Base-by-base conservation (phyloP, 2,329 filamentous ascomycete species). In the Paramyrothecium sp. region DNA sequence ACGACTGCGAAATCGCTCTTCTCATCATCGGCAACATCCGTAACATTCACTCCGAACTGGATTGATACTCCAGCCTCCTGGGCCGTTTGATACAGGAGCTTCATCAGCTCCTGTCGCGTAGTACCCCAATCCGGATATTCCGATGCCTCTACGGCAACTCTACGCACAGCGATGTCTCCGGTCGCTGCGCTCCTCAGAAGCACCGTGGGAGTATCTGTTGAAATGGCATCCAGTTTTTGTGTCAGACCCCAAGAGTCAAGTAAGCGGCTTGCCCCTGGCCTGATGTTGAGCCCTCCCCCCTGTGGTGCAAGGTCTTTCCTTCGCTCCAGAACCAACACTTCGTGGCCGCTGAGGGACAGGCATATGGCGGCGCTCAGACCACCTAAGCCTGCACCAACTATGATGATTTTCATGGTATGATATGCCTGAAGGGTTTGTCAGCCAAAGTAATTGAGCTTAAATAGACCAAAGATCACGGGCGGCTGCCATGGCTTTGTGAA, bases 301-400 rank as follows among this genome's bases (percentile, higher is more conserved):
- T 54, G 54, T 8, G 63, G 54, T 2, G 48, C 54, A 3, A 61
- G 56, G 20, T 53, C 51, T 3, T 54, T 53, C n/a, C 54, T 60
- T 30, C 61, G 61, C 55, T 65, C 63, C 17, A 65, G 48, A 23
- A 65, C 60, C 16, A 52, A 26, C 3, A 65, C 58, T 2, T 56
- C 21, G 48, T 65, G 60, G 5, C 61, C 58, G 19, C 56, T 58
- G 16, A 44, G 51, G 2, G 61, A 58, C 30, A 65, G 48, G 10
- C 60, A 56, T 13, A 57, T 41, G 2, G 61, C 63, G 4, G 63
- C 63, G 34, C 57, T 63, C n/a, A 65, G 59, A 11, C 63, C 63
- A 22, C 61, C 63, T 0, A 65, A 51, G 16, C 63, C 63, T 11
- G 60, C 63, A 12, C 63, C 63, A 21, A 65, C 57, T 33, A 65